These are phyloP conservation scores for Lyophyllum shimeji DNA, from an alignment of 768 basidiomycete species.

Conservation along the genomic window DNA sequence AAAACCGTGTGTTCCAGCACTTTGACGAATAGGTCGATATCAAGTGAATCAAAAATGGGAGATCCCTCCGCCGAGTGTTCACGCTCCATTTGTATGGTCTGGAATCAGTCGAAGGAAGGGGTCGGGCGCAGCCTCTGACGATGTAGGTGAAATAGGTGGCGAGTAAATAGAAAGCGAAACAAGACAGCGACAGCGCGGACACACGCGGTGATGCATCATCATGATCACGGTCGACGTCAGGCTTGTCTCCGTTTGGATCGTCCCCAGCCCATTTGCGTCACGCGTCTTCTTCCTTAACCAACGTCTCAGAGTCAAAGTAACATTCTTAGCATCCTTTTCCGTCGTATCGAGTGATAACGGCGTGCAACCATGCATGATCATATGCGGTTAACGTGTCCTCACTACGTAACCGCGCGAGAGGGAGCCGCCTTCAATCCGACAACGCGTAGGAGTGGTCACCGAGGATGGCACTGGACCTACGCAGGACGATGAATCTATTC, in stretches of 20 bases:
- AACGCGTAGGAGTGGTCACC: not conserved
- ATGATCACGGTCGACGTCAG: not conserved
- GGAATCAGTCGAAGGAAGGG: not conserved
- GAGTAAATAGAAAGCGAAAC: not conserved
- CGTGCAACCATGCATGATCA: no score
- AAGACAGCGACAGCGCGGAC: no score
- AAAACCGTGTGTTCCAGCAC: constrained; percentile 77
- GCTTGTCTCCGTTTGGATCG: no score
- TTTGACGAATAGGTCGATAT: constrained; percentile 78
- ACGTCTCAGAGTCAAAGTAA: no score
- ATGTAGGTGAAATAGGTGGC: not conserved
- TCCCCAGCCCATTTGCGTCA: no score
- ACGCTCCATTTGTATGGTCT: constrained; percentile 14
- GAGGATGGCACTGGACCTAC: not conserved
- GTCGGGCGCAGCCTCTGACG: constrained; percentile 29
- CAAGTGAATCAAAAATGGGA: constrained; percentile 67
- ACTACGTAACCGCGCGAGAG: no score
- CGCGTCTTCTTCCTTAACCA: no score
- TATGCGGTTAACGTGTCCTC: no score
- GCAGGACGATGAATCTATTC: not conserved
- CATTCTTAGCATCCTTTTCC: no score
- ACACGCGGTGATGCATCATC: not conserved
- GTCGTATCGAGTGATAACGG: no score
- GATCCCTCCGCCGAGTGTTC: constrained; percentile 33
- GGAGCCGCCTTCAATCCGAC: no score